These are phyloP conservation scores for Moesziomyces aphidis DNA, from an alignment of 1,284 basidiomycete genomes.

Conservation along the genomic window DNA sequence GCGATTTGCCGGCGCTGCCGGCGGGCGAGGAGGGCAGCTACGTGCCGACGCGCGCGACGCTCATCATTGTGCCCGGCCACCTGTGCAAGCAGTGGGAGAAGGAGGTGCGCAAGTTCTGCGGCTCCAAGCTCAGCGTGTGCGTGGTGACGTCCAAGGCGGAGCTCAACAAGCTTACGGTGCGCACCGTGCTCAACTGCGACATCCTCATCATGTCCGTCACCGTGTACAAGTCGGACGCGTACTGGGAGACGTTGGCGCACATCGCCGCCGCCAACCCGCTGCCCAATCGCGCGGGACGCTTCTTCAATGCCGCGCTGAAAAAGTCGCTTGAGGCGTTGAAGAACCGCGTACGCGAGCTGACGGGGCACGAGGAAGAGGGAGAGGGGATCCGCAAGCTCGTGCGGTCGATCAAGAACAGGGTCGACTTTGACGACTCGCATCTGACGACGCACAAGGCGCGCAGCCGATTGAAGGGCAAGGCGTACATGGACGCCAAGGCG, in stretches of 20 bases:
- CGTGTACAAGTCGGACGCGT: slow-evolving; percentile 75
- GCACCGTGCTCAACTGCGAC: slow-evolving; percentile 82
- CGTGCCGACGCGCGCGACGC: slow-evolving; percentile 80
- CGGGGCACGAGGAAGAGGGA: slow-evolving; percentile 7
- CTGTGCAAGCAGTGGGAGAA: slow-evolving; percentile 89
- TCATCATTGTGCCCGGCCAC: slow-evolving; percentile 89
- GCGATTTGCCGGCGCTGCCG: slow-evolving; percentile 70
- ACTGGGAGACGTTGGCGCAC: slow-evolving; percentile 54
- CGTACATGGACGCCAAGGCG: slow-evolving; percentile 45
- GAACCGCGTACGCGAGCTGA: slow-evolving; percentile 51
- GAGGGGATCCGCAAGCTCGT: slow-evolving; percentile 20
- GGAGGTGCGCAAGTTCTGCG: slow-evolving; percentile 85
- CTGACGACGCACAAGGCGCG: slow-evolving; percentile 48
- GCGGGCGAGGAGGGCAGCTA: slow-evolving; percentile 77
- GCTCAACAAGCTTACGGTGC: slow-evolving; percentile 80
- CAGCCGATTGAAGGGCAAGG: slow-evolving; percentile 47
- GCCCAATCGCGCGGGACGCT: slow-evolving; percentile 47
- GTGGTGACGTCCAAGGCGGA: slow-evolving; percentile 79
- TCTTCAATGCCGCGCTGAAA: slow-evolving; percentile 57
- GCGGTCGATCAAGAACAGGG: slow-evolving; percentile 22
- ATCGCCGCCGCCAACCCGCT: slow-evolving; percentile 52
- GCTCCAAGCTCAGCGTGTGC: slow-evolving; percentile 75
- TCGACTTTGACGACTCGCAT: slow-evolving; percentile 50
- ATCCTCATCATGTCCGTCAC: slow-evolving; percentile 88
- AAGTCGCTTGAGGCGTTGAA: slow-evolving; percentile 48